Evolutionary conservation across 768 basidiomycete species (phyloP), one percentile per base, ranked within the genome.

Genomic region (Phlebiopsis flavidoalba): DNA sequence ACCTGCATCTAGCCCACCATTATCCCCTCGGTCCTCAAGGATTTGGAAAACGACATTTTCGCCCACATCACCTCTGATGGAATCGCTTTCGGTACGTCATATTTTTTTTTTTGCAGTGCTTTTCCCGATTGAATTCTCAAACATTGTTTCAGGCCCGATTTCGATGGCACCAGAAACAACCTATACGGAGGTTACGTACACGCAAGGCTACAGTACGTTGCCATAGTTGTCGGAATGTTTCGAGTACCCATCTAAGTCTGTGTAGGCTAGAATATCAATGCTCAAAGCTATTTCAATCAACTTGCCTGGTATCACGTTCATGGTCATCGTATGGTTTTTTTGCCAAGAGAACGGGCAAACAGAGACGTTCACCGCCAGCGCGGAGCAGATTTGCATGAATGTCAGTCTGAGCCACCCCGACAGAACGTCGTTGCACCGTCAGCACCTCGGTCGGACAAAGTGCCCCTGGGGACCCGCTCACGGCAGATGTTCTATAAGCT

Each of bases 401-500:
- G 76, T 80, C 24, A 76, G 77, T 26, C 74, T 82, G 15, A 85
- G 86, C 61, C 76, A 83, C 53, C 74, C 80, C 4, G 71, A 72
- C 10, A 61, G 66, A 21, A 78, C 78, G 63, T 62, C 71, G 1
- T 69, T 83, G 6, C 86, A 88, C 68, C 74, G 73, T 51, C 69
- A 78, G 54, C 80, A 81, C 77, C 70, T 89, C 10, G 89, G 89
- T 47, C 72, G 74, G 1, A 67, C 69, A 24, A n/a, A 65, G 66
- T 46, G 56, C 60, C 7, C 60, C 68, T 2, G 73, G 77, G 35
- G 65, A 66, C 21, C 60, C 74, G 45, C 72, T 80, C 58, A 76
- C 82, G 50, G 73, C 83, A 8, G 79, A 83, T 49, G 75, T 79
- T n/a, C 0, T 87, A 85, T 63, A 67, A 73, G 21, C 66, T 87